Conservation (phyloP, 2,329 filamentous ascomycete species). For the Diaporthe caulivora region DNA sequence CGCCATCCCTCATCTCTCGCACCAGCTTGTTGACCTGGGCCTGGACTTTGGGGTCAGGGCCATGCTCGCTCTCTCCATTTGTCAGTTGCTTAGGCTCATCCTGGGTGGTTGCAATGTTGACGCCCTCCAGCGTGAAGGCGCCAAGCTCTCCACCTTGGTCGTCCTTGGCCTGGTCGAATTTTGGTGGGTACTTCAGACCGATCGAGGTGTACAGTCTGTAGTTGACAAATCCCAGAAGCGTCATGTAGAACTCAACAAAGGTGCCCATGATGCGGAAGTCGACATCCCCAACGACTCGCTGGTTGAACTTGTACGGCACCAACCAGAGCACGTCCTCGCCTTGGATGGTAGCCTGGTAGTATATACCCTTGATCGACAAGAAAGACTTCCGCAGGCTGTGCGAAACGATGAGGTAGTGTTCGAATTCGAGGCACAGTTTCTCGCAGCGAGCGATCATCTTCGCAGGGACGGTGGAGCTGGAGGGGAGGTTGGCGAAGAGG, state of each 20-base stretch:
- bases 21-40: slow-evolving; percentile 78
- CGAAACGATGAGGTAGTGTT: slow-evolving; percentile 96
- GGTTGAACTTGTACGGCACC: slow-evolving; percentile 98
- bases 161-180: slow-evolving; percentile 89
- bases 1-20: slow-evolving; percentile 71
- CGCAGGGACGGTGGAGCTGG: slow-evolving; percentile 87
- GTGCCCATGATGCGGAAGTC: slow-evolving; percentile 99
- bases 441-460: slow-evolving; percentile 98
- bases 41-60: slow-evolving; percentile 72
- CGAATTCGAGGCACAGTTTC: slow-evolving; percentile 92
- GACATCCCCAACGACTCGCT: slow-evolving; percentile 91
- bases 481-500: slow-evolving; percentile 95
- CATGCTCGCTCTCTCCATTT: slow-evolving; percentile 63
- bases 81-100: slow-evolving; percentile 67
- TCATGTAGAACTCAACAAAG: slow-evolving; percentile 99
- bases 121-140: slow-evolving; percentile 89
- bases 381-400: slow-evolving; percentile 95
- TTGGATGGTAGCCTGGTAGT: slow-evolving; percentile 97
- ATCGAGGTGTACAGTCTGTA: slow-evolving; percentile 92
- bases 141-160: slow-evolving; percentile 90
- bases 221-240: slow-evolving; percentile 94
- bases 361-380: slow-evolving; percentile 98
- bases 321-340: slow-evolving; percentile 98
- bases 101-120: slow-evolving; percentile 68
- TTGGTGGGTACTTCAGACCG: slow-evolving; percentile 94